phyloP scores from a whole-genome alignment of 1,139 yeast genomes.

The Kluyveromyces marxianus region DNA sequence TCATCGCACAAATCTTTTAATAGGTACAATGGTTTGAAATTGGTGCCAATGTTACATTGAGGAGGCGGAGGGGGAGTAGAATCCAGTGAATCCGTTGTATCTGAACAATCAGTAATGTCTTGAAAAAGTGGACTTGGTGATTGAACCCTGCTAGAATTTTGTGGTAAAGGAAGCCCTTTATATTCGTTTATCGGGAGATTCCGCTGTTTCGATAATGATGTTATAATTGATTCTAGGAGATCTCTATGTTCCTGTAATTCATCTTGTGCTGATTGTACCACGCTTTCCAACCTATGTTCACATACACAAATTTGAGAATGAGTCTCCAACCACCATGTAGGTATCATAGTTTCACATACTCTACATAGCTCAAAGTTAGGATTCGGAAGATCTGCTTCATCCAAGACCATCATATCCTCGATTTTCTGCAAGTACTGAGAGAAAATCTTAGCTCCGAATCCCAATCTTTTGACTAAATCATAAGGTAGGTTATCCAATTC shows the following conservation, averaged over 20 bases:
- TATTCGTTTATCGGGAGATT: slow-evolving; percentile 36
- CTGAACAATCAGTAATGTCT: slow-evolving; percentile 16
- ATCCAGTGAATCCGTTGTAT: slow-evolving; percentile 3
- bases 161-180: slow-evolving; percentile 53
- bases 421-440: slow-evolving; percentile 63
- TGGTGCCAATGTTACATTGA: slow-evolving; percentile 42
- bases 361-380: slow-evolving; percentile 80
- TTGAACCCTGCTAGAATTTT: slow-evolving; percentile 15
- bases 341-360: slow-evolving; percentile 85
- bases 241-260: slow-evolving; percentile 63
- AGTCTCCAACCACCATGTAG: slow-evolving; percentile 93
- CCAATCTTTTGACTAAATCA: slow-evolving; percentile 61
- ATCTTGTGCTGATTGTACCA: slow-evolving; percentile 74
- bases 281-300: slow-evolving; percentile 78
- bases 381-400: slow-evolving; percentile 59
- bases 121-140: slow-evolving; percentile 5
- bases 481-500: slow-evolving; percentile 61
- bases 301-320: slow-evolving; percentile 84
- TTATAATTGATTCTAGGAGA: slow-evolving; percentile 31
- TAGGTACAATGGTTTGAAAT: slow-evolving; percentile 58
- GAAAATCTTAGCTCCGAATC: slow-evolving; percentile 83
- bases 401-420: slow-evolving; percentile 52
- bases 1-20: slow-evolving; percentile 67
- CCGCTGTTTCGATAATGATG: slow-evolving; percentile 5
- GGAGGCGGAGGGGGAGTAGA: neutral